A percentile compares a stretch with the other conserved stretches of the same genome.
These are phyloP conservation scores for Polytrichum formosum DNA, from an alignment of 225 moss, liverwort and hornwort species.

Conservation along the genomic window DNA sequence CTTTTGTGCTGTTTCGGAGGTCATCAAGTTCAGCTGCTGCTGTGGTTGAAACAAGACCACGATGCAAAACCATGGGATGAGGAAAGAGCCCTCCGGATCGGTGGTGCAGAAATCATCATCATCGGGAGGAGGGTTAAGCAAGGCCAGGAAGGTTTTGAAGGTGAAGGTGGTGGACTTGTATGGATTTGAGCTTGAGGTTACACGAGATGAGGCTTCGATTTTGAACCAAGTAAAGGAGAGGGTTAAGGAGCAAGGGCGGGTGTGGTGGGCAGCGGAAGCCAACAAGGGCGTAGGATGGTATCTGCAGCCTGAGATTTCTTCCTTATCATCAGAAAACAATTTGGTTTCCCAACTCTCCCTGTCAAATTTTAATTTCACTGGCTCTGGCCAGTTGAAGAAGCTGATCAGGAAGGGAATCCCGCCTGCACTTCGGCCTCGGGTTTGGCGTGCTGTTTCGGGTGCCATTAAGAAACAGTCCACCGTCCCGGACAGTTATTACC, in stretches of 20 bases:
- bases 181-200: slow-evolving; percentile 74
- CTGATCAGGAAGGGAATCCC: slow-evolving; percentile 89
- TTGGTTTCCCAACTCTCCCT: slow-evolving; percentile 78
- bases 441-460: slow-evolving; percentile 90
- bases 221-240: slow-evolving; percentile 74
- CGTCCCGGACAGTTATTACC: slow-evolving; percentile 90
- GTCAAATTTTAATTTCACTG: slow-evolving; percentile 82
- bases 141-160: slow-evolving; percentile 55
- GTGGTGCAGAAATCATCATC: slow-evolving; percentile 6
- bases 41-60: background rate
- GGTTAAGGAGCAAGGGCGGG: slow-evolving; percentile 88
- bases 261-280: slow-evolving; percentile 87
- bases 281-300: slow-evolving; percentile 95
- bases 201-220: slow-evolving; percentile 73
- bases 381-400: slow-evolving; percentile 86
- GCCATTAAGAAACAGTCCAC: slow-evolving; percentile 74
- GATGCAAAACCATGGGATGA: slow-evolving; percentile 22
- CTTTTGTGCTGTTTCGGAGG: background rate
- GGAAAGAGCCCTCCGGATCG: slow-evolving; percentile 7
- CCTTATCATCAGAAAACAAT: slow-evolving; percentile 60
- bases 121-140: slow-evolving; percentile 43
- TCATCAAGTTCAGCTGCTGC: background rate
- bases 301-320: slow-evolving; percentile 73
- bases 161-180: slow-evolving; percentile 85
- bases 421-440: slow-evolving; percentile 76